A percentile compares a stretch with the other conserved stretches of the same genome.
These are phyloP conservation scores for Trichophyton rubrum DNA, from an alignment of 2,329 filamentous ascomycete genomes.

Conservation along the genomic window DNA sequence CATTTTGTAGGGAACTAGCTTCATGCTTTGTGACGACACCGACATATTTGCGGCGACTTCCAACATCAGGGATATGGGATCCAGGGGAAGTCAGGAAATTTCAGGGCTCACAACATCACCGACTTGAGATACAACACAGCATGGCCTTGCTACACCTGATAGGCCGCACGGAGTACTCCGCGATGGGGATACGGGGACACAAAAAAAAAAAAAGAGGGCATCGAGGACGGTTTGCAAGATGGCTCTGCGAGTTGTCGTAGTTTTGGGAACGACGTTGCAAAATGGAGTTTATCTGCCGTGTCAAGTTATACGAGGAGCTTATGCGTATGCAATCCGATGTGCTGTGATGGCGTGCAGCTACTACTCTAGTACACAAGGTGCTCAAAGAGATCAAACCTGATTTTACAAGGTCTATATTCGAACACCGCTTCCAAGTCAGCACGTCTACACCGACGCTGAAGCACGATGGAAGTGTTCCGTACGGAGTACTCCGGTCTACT, in stretches of 20 bases:
- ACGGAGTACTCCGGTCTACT: neutral
- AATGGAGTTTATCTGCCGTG: neutral
- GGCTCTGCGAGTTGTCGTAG: neutral
- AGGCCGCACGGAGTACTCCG: neutral
- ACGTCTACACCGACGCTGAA: neutral
- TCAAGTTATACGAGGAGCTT: conserved; percentile 2
- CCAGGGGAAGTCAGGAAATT: neutral
- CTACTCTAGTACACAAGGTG: neutral
- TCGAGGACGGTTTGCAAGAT: neutral
- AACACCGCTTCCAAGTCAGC: neutral
- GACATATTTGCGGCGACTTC: neutral
- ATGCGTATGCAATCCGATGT: neutral
- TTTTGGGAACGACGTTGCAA: neutral
- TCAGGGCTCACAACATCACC: neutral
- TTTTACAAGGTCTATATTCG: neutral
- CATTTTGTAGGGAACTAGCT: neutral
- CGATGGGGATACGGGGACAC: neutral
- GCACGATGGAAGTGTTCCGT: neutral
- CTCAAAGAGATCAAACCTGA: neutral
- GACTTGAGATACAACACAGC: neutral
- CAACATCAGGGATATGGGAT: neutral
- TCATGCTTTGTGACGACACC: neutral
- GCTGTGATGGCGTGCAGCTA: neutral
- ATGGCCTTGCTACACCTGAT: neutral
- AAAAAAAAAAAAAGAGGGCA: neutral